phyloP scores from a whole-genome alignment of 2,329 filamentous ascomycete species.

The Acarospora socialis region DNA sequence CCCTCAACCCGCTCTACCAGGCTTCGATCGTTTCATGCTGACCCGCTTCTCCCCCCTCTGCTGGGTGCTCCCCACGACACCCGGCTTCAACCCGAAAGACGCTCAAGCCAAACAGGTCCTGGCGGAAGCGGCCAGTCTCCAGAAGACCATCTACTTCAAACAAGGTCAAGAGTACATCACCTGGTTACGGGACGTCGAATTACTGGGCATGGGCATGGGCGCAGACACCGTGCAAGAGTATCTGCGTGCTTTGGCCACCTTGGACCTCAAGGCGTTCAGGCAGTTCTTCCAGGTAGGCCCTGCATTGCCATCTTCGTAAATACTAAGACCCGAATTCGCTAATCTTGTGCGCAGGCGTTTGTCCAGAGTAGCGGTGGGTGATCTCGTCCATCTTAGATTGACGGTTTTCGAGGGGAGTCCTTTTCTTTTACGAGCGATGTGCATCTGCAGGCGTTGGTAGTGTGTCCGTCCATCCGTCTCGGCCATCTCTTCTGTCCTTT shows the following conservation, averaged over 20 bases:
- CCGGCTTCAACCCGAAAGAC: conserved; percentile 69
- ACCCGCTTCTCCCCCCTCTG: conserved; percentile 75
- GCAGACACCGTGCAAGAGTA: conserved; percentile 32
- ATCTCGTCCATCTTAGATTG: no score
- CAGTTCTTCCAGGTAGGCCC: conserved; percentile 29
- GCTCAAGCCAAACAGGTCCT: conserved; percentile 81
- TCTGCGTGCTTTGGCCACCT: conserved; percentile 28
- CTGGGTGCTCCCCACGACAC: conserved; percentile 74
- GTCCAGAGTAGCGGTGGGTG: no score
- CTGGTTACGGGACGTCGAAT: conserved; percentile 30
- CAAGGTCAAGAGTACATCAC: conserved; percentile 66
- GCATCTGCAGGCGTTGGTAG: no score
- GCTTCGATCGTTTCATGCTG: conserved; percentile 86
- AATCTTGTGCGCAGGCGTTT: no score
- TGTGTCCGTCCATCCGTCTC: no score
- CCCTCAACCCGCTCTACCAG: conserved; percentile 46
- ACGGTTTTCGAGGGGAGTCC: no score
- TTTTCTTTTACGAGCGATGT: no score
- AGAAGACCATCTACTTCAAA: conserved; percentile 83
- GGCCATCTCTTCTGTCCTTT: no score
- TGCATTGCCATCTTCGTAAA: no score
- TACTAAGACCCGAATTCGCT: no score
- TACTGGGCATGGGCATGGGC: conserved; percentile 35
- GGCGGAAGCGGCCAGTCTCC: conserved; percentile 70
- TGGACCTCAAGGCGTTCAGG: conserved; percentile 33